phyloP scores from a whole-genome alignment of 2,329 filamentous ascomycete genomes.

The Dactylella cylindrospora region DNA sequence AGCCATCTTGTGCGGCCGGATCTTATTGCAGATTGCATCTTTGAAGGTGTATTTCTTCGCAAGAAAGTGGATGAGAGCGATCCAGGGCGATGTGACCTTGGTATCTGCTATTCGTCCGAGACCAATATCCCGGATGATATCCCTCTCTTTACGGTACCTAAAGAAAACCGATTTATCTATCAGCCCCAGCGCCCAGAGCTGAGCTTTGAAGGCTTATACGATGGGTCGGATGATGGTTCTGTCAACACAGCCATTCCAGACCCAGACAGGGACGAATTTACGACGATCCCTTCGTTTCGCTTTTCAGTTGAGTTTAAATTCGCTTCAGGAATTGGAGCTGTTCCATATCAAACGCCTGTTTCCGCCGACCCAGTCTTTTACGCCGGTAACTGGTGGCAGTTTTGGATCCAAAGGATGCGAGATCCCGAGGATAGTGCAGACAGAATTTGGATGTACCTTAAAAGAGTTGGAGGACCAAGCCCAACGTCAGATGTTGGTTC shows the following conservation, averaged over 20 bases:
- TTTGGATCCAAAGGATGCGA: slow-evolving; percentile 20
- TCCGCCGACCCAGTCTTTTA: slow-evolving; percentile 32
- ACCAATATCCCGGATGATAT: slow-evolving; percentile 1
- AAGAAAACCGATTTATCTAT: slow-evolving; percentile 16
- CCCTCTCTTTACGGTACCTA: slow-evolving; percentile 15
- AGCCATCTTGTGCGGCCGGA: slow-evolving; percentile 6
- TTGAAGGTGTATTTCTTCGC: slow-evolving; percentile 22
- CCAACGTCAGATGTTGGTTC: background rate
- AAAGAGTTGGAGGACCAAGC: slow-evolving; percentile 10
- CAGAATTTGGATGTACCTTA: slow-evolving; percentile 17
- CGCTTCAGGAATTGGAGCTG: slow-evolving; percentile 22
- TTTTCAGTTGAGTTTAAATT: slow-evolving; percentile 42
- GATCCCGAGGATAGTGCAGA: slow-evolving; percentile 5
- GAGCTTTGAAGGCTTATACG: slow-evolving; percentile 4
- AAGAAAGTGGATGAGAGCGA: slow-evolving; percentile 7
- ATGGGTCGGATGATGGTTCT: background rate
- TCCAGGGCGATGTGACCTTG: background rate
- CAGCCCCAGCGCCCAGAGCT: slow-evolving; percentile 30
- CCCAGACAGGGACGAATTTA: background rate
- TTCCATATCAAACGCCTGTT: slow-evolving; percentile 4
- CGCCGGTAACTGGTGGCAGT: slow-evolving; percentile 37
- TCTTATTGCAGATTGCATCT: slow-evolving; percentile 20
- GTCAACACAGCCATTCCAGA: background rate
- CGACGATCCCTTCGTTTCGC: slow-evolving; percentile 11
- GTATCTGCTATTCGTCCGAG: slow-evolving; percentile 5